These are phyloP conservation scores for Scalesia atractyloides DNA, from an alignment of 129 eudicot genomes.

Conservation along the genomic window DNA sequence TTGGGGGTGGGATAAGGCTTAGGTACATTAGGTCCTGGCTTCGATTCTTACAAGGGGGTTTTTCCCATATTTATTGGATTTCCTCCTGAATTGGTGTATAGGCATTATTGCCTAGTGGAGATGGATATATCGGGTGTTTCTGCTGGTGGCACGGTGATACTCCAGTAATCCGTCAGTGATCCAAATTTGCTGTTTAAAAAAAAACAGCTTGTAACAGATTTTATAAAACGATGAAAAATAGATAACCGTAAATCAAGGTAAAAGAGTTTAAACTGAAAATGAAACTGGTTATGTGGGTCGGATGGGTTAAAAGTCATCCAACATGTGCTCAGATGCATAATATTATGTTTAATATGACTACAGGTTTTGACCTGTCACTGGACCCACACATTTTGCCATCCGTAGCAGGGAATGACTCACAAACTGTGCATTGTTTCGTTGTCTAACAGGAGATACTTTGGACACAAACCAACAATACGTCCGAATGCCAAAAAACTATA, in stretches of 20 bases:
- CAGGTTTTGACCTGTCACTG: neutral
- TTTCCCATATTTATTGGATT: no score
- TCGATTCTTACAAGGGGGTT: no score
- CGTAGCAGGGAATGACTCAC: neutral
- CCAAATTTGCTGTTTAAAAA: no score
- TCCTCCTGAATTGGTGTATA: no score
- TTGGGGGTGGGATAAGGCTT: no score
- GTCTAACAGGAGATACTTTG: slow-evolving; percentile 72
- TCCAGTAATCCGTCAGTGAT: no score
- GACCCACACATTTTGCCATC: neutral
- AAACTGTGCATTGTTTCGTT: slow-evolving; percentile 2
- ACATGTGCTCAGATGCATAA: neutral
- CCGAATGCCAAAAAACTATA: slow-evolving; percentile 77
- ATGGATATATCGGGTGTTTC: no score
- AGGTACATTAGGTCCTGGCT: no score
- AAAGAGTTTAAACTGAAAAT: neutral
- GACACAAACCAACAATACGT: slow-evolving; percentile 87
- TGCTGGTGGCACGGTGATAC: no score
- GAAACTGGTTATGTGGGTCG: neutral
- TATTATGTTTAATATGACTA: neutral
- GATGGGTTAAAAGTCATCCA: neutral
- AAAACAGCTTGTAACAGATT: neutral
- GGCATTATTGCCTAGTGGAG: no score
- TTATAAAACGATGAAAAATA: neutral
- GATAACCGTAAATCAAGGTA: neutral